phyloP scores from a whole-genome alignment of 1,139 yeast genomes.

The Schizosaccharomyces versatilis region DNA sequence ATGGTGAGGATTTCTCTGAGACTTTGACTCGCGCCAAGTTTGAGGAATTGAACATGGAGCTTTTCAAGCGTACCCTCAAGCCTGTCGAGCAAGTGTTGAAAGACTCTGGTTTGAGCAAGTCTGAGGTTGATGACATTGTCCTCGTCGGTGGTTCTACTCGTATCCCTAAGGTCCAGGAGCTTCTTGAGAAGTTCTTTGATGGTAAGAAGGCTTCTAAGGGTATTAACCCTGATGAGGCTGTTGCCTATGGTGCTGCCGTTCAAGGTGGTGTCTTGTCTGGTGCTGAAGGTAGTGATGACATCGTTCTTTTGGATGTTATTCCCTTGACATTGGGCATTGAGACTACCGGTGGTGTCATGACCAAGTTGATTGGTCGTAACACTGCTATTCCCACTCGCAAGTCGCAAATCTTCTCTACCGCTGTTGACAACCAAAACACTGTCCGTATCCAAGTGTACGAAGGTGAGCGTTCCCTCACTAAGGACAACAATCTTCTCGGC shows the following conservation, averaged over 20 bases:
- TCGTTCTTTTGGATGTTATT: slow-evolving; percentile 72
- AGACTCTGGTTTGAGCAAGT: slow-evolving; percentile 66
- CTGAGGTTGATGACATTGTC: slow-evolving; percentile 75
- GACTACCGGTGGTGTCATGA: slow-evolving; percentile 95
- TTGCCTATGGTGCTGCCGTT: slow-evolving; percentile 93
- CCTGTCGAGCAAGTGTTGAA: slow-evolving; percentile 84
- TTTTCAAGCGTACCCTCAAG: slow-evolving; percentile 72
- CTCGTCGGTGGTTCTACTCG: slow-evolving; percentile 95
- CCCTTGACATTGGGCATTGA: slow-evolving; percentile 92
- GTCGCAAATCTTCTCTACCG: slow-evolving; percentile 90
- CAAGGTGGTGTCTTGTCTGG: slow-evolving; percentile 93
- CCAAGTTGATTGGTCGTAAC: slow-evolving; percentile 89
- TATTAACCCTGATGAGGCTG: slow-evolving; percentile 94
- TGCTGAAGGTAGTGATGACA: slow-evolving; percentile 62
- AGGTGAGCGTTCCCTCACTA: slow-evolving; percentile 92
- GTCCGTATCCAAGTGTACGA: slow-evolving; percentile 88
- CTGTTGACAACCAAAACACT: slow-evolving; percentile 93
- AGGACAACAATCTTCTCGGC: slow-evolving; percentile 87
- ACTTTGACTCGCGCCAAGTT: slow-evolving; percentile 85
- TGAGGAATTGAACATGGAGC: slow-evolving; percentile 72
- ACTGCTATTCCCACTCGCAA: slow-evolving; percentile 92
- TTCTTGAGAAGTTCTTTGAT: slow-evolving; percentile 65
- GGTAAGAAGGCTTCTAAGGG: slow-evolving; percentile 91
- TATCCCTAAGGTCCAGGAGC: slow-evolving; percentile 89
- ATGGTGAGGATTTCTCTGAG: slow-evolving; percentile 87